Base-by-base conservation (phyloP, 2,329 filamentous ascomycete genomes). In the Hypoxylon sp. region DNA sequence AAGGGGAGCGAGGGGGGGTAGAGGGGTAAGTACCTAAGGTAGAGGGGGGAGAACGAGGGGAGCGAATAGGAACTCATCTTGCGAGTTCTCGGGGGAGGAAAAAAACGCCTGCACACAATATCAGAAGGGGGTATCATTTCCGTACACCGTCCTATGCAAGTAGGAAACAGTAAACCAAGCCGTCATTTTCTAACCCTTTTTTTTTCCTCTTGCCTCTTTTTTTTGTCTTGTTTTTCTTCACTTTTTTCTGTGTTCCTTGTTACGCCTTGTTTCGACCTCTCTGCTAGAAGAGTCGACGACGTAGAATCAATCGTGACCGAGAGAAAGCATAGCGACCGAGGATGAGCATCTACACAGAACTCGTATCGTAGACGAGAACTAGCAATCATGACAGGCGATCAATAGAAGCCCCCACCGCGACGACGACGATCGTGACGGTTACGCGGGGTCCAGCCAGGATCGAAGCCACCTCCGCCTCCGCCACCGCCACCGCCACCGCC, bases 371-470 rank as follows among this genome's bases (percentile, higher is more conserved):
- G n/a, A n/a, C n/a, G n/a, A n/a, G n/a, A n/a, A n/a, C n/a, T n/a
- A n/a, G n/a, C n/a, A n/a, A 8, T 7, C 5, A 20, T 11, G 17
- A 37, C 20, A 29, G 15, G 33, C 7, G n/a, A 40, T 56, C 40
- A 68, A 33, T 67, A 67, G 48, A 65, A 69, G 37, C 60, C 53
- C 21, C 68, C 64, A 17, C 69, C 64, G 26, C 68, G 66, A 46
- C 62, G 64, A 24, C 64, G 67, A 29, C 67, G 64, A 5, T 68
- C 66, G 17, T 69, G 67, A 10, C 67, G 68, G 51, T 66, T 61
- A 18, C 69, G 65, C 17, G 65, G 64, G 18, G 61, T 64, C 68
- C 69, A 71, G 7, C 62, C 60, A 8, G 64, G 40, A 11, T 69
- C 66, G 45, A 68, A 67, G 7, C 68, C 68, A 15, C 69, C 67